These are phyloP conservation scores for Andrographis paniculata DNA, from an alignment of 305 asterid genomes.

Conservation along the genomic window DNA sequence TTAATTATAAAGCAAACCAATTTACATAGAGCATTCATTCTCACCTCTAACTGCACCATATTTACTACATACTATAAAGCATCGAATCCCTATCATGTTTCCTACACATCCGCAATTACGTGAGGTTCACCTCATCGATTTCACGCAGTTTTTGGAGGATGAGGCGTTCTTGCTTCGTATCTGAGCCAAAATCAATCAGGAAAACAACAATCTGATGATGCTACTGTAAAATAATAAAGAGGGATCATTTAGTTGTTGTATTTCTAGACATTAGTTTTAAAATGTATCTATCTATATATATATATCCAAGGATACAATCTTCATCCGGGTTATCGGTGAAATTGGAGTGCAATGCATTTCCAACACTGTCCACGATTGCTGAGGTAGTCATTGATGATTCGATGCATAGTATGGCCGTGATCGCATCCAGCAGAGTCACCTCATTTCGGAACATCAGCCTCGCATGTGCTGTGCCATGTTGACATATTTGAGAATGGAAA, in stretches of 20 bases:
- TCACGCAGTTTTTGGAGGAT: slow-evolving; percentile 74
- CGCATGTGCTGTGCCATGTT: slow-evolving; percentile 70
- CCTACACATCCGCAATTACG: no score
- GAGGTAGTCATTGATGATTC: slow-evolving; percentile 97
- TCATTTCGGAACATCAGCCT: slow-evolving; percentile 93
- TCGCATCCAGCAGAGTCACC: slow-evolving; percentile 79
- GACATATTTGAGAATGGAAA: background rate
- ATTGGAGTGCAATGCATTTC: slow-evolving; percentile 90
- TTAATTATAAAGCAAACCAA: no score
- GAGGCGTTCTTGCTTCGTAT: slow-evolving; percentile 76
- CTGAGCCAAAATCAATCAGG: slow-evolving; percentile 45
- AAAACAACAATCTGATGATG: slow-evolving; percentile 23
- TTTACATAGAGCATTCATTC: no score
- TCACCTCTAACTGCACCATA: background rate
- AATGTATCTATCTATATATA: no score
- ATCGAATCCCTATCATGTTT: no score
- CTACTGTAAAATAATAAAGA: no score
- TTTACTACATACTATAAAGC: background rate
- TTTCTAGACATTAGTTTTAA: slow-evolving; percentile 7
- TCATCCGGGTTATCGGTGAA: slow-evolving; percentile 85
- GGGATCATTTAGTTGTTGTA: no score
- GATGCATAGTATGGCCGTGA: slow-evolving; percentile 88
- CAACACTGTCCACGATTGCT: slow-evolving; percentile 87
- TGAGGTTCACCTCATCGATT: slow-evolving; percentile 44
- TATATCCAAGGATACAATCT: slow-evolving; percentile 75